Evolutionary conservation across 2,329 filamentous ascomycete species (phyloP), one percentile per base, ranked within the genome.

Genomic region (Leptographium procerum): DNA sequence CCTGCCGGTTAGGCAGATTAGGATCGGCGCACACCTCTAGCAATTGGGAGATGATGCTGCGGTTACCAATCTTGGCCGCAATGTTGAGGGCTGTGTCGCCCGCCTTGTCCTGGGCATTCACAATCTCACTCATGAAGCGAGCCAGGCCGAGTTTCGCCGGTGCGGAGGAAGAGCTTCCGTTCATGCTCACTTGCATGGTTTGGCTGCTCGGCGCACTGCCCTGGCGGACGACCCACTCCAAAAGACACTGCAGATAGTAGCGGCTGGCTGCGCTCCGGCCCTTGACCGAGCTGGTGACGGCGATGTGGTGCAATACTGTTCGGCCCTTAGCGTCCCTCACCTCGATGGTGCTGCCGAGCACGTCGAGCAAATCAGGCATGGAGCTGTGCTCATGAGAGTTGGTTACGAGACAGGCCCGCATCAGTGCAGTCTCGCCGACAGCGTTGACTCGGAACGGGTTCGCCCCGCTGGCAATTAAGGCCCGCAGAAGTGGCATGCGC

Each of bases 31-130:
- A 91, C 50, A 99, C 91, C 72, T 99, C 94, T 13, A 97, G 78
- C 34, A 99, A 77, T 69, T 99, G 94, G n/a, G 91, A 92, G 59
- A 97, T 95, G 65, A 99, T 96, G 66, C 90, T 95, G 58, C 88
- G 81, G 69, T 96, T 97, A 26, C 91, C 90, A 64, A 96, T 95
- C 61, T 94, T 82, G 1, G 94, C 91, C 2, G 92, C 94, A 62
- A 97, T 86, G 65, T 96, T 96, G 24, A 99, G 77, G 0, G 94
- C 94, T 0, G 94, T 99, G 68, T 99, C 95, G 0, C 94, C 94
- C 36, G 88, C 88, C 66, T 91, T 91, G 71, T 99, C 94, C 66
- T 92, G 88, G 0, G 91, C 87, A 66, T 99, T 97, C 61, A 99
- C 92, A 70, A 99, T 95, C 68, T 97, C 91, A 54, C 88, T 89